Base-by-base conservation (phyloP, 2,329 filamentous ascomycete genomes). In the Aspergillus hortae region DNA sequence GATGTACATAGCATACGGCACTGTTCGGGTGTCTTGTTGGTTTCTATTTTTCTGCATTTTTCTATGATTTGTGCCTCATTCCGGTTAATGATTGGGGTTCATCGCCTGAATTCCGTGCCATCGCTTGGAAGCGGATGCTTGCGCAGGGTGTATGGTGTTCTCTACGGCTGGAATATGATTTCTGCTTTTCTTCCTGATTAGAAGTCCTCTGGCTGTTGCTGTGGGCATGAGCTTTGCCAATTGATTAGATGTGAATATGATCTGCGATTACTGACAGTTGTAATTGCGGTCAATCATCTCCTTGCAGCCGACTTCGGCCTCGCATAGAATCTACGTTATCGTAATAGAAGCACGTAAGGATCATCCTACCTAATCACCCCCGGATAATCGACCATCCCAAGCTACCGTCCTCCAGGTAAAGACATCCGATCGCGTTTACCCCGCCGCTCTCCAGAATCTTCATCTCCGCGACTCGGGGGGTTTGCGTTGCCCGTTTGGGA, bases 1-100 rank as follows among this genome's bases (percentile, higher is more conserved):
- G 61, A 67, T 68, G 66, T 69, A 69, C 64, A 70, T 69, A 69
- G 57, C 66, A 60, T 63, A 57, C 38, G 53, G 51, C 59, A 54
- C 57, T 46, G 30, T 12, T 41, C 36, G 33, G 48, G 50, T 59
- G 49, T 48, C 27, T 48, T 19, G 45, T 45, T 43, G 53, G 54
- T 49, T 56, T 56, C 44, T 60, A 47, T 63, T 61, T 63, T 61
- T 59, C 55, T 60, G 55, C 59, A 57, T 61, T 62, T 61, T 55
- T 49, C 56, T 54, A 56, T 59, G 52, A 17, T 51, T 53, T 42
- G 23, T 46, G 32, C 47, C 56, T 56, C 57, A 61, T 53, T 23
- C 60, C 57, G 54, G 58, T 63, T 64, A 51, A 45, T 61, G 53
- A 59, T 55, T 60, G 44, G 56, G 56, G 49, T 55, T 56, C 46